Evolutionary conservation across 2,329 filamentous ascomycete genomes (phyloP), one percentile per base, ranked within the genome.

Genomic region (Tympanopsis confertula): DNA sequence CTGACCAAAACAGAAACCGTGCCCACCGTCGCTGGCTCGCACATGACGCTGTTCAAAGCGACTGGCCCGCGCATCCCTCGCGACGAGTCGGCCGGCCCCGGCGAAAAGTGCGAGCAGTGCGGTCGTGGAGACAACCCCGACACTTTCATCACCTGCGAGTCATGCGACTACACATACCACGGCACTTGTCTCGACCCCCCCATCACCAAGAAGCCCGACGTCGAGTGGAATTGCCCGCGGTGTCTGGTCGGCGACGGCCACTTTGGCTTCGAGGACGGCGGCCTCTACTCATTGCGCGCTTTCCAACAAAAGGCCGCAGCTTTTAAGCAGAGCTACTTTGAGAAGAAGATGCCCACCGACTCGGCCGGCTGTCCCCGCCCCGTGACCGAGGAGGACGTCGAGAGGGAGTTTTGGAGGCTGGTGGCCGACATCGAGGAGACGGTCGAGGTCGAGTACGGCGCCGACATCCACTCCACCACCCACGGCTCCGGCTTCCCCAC

Each of bases 401-500:
- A 98, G 59, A 78, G 79, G 15, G 91, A 98, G 54, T 98, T 98
- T 56, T 98, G 91, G 91, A 77, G 87, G 47, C 71, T 96, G 5
- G 91, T 96, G 1, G 86, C 91, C 36, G 93, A 88, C 50, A 71
- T 95, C 36, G 89, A 93, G 44, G 91, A 96, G 57, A 93, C 87
- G 0, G 88, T 96, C 1, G 91, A 96, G 56, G 91, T 98, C 2
- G 91, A 98, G 54, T 98, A 98, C 51, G 91, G 91, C 28, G 91
- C 91, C 7, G 91, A 98, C 51, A 95, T 98, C 38, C 91, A 98
- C 56, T 95, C 88, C 38, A 96, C 91, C 0, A 98, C 91, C 0
- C 91, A 98, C 52, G 91, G 91, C 5, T 96, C 89, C 44, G 91
- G 89, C 1, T 98, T 98, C 49, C 91, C 91, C 0, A 96, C 89